phyloP scores from a whole-genome alignment of 2,329 filamentous ascomycete genomes.

The Pestalotiopsis sp. region DNA sequence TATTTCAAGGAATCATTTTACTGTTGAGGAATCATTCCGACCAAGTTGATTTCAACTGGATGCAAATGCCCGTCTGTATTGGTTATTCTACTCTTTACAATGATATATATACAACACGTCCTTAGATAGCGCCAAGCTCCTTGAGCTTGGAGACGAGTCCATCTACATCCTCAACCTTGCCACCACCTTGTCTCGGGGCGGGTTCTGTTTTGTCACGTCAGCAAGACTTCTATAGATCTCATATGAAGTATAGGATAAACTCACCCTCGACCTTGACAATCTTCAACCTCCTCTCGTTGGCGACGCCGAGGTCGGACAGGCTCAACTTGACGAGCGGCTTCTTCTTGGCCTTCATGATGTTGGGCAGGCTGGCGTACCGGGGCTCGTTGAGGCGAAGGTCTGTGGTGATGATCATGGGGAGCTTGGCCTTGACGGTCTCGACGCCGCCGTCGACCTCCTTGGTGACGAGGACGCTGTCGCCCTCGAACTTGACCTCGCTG shows the following conservation, averaged over 20 bases:
- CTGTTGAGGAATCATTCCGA: too few species aligned
- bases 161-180: slow-evolving; percentile 96
- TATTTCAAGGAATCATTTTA: too few species aligned
- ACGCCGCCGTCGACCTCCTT: slow-evolving; percentile 94
- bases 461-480: slow-evolving; percentile 73
- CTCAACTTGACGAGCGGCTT: slow-evolving; percentile 95
- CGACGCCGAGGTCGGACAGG: slow-evolving; percentile 78
- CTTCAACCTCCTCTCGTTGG: slow-evolving; percentile 77
- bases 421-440: slow-evolving; percentile 81
- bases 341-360: slow-evolving; percentile 99
- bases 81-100: slow-evolving; percentile 5
- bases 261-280: slow-evolving; percentile 83
- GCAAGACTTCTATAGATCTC: neutral
- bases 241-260: too few species aligned
- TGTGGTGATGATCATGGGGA: slow-evolving; percentile 94
- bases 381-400: slow-evolving; percentile 95
- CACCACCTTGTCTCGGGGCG: slow-evolving; percentile 82
- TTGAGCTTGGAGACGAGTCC: slow-evolving; percentile 93
- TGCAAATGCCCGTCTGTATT: neutral
- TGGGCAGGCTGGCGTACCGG: slow-evolving; percentile 90
- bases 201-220: slow-evolving; percentile 64
- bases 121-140: slow-evolving; percentile 86
- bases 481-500: slow-evolving; percentile 76
- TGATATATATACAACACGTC: neutral
- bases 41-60: neutral